phyloP scores from a whole-genome alignment of 805 yeast species.

The Kazachstania psychrophila region DNA sequence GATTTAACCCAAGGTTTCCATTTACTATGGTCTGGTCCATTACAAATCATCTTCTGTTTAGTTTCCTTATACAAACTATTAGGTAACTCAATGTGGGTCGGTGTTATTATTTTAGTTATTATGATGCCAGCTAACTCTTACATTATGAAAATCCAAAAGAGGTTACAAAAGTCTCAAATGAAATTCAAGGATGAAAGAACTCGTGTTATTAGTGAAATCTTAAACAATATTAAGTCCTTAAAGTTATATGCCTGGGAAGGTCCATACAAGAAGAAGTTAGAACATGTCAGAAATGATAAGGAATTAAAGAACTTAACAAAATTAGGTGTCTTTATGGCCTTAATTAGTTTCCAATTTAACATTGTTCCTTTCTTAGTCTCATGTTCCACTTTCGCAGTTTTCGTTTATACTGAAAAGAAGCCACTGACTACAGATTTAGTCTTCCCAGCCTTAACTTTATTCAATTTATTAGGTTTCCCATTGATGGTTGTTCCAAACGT shows the following conservation, averaged over 20 bases:
- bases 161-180: slow-evolving; percentile 79
- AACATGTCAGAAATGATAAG: slow-evolving; percentile 76
- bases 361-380: slow-evolving; percentile 86
- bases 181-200: slow-evolving; percentile 85
- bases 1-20: slow-evolving; percentile 72
- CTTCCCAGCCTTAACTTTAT: slow-evolving; percentile 80
- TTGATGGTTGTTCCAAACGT: slow-evolving; percentile 88
- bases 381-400: slow-evolving; percentile 79
- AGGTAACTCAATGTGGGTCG: slow-evolving; percentile 95
- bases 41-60: slow-evolving; percentile 73
- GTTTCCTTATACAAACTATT: slow-evolving; percentile 59
- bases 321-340: slow-evolving; percentile 65
- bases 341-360: slow-evolving; percentile 67
- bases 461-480: slow-evolving; percentile 85
- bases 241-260: slow-evolving; percentile 94
- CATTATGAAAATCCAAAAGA: slow-evolving; percentile 59
- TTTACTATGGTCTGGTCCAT: slow-evolving; percentile 87
- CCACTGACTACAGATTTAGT: slow-evolving; percentile 86
- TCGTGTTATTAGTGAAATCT: slow-evolving; percentile 75
- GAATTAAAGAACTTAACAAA: slow-evolving; percentile 68
- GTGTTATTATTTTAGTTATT: slow-evolving; percentile 67
- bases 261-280: slow-evolving; percentile 67
- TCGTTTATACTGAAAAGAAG: slow-evolving; percentile 45
- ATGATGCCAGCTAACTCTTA: slow-evolving; percentile 74
- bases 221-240: slow-evolving; percentile 84